Conservation (phyloP, 225 moss, liverwort and hornwort genomes). For the Straminergon stramineum region DNA sequence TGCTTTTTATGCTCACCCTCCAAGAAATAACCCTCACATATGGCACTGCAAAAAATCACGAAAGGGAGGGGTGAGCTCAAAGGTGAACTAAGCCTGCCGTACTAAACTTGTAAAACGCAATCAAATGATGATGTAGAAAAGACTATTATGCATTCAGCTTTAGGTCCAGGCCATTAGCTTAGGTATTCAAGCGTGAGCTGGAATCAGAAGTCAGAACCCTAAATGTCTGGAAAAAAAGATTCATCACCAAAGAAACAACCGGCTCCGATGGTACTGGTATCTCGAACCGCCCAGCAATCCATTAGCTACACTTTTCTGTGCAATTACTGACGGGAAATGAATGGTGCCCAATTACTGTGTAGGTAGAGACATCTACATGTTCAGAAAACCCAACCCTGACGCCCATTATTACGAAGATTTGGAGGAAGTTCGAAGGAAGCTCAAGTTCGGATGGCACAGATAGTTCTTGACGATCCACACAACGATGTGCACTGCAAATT, state of each 20-base stretch:
- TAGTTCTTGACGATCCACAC: not conserved
- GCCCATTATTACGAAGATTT: no score
- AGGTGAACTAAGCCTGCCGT: not conserved
- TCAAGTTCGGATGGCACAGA: no score
- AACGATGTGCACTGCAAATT: no score
- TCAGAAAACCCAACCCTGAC: no score
- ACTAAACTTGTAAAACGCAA: not conserved
- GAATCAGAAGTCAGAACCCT: not conserved
- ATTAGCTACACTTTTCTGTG: not conserved
- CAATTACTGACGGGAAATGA: not conserved
- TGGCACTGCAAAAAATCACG: constrained; percentile 11
- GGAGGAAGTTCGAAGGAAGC: no score
- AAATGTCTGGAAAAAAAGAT: not conserved
- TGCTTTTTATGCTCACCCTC: constrained; percentile 7
- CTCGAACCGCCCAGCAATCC: not conserved
- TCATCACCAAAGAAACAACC: not conserved
- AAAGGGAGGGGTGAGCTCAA: not conserved
- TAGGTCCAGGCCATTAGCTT: not conserved
- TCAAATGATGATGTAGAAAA: not conserved
- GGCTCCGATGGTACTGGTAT: not conserved
- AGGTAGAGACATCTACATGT: not conserved
- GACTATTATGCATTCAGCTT: not conserved
- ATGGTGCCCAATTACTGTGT: not conserved
- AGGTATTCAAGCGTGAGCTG: not conserved
- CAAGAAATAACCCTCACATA: constrained; percentile 8